Evolutionary conservation across 2,329 filamentous ascomycete genomes (phyloP), one percentile per base, ranked within the genome.

Genomic region (Neofusicoccum cordaticola): DNA sequence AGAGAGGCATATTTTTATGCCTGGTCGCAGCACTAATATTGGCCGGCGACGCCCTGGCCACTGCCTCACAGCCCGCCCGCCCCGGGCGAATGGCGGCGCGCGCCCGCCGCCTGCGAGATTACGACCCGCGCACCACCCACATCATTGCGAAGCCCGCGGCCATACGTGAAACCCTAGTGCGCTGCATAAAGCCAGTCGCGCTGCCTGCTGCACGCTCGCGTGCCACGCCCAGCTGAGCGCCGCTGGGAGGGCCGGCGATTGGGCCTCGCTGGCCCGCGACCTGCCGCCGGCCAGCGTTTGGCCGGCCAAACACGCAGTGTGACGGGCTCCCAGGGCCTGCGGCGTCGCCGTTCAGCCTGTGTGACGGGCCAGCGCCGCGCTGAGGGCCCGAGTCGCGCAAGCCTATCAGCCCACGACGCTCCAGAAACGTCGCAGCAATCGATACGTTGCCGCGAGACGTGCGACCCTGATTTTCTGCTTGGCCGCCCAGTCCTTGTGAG

Each of bases 21-120:
- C 70, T 69, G 71, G 56, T 60, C 56, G 56, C 56, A 60, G 71
- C 71, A 72, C 71, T 72, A 72, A 71, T 72, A 69, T 70, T 73
- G 47, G 50, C 62, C 51, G 52, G n/a, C 56, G 42, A 15, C 56
- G 56, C 56, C 56, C 56, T 60, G 56, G 56, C 56, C 56, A 47
- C 42, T 37, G 42, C 56, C 39, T 47, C 41, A 37, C 56, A 60
- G 56, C 56, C 56, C 56, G 56, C 22, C 56, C 56, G 56, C 56
- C 56, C 56, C 56, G 56, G 56, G 56, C 56, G 56, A 60, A 60
- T 60, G 56, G 56, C 56, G 56, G 56, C 42, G 48, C 65, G 22
- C 48, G 39, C 62, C 45, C 39, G 56, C 57, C 35, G 41, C 41
- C 56, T 60, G 56, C 44, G 65, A 64, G 65, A 65, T 67, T 67